phyloP scores from a whole-genome alignment of 331 rosid species.

The Prunus yedoensis region DNA sequence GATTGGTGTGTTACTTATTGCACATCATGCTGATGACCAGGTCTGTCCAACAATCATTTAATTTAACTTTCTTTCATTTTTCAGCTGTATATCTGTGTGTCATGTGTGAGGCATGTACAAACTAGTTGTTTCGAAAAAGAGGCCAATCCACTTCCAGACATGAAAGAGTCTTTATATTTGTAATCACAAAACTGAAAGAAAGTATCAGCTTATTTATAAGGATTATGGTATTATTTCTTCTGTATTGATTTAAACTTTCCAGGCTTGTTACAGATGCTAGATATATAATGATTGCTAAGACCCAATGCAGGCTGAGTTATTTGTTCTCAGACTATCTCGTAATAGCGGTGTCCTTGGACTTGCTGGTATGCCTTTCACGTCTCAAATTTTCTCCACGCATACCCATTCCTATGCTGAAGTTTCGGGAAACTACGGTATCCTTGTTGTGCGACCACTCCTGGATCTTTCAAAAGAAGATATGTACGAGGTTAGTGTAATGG shows the following conservation, averaged over 20 bases:
- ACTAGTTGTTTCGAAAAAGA: constrained; percentile 6
- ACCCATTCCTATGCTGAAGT: constrained; percentile 29
- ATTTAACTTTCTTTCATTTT: not conserved
- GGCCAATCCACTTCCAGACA: constrained; percentile 16
- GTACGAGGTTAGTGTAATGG: constrained; percentile 63
- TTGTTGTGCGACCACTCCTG: constrained; percentile 88
- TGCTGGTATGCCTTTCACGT: constrained; percentile 89
- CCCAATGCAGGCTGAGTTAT: constrained; percentile 93
- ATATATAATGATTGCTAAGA: constrained; percentile 50
- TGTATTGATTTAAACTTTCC: constrained; percentile 28
- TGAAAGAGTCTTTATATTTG: not conserved
- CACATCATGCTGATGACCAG: constrained; percentile 99
- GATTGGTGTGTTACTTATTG: constrained; percentile 69
- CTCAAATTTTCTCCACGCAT: constrained; percentile 71
- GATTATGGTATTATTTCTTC: constrained; percentile 14
- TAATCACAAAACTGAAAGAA: constrained; percentile 11
- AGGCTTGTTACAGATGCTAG: constrained; percentile 43
- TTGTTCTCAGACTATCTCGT: constrained; percentile 90
- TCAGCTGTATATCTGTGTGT: constrained; percentile 7
- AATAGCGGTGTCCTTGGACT: constrained; percentile 96
- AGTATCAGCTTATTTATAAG: constrained; percentile 17
- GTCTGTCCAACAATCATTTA: constrained; percentile 32
- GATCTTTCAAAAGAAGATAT: constrained; percentile 82
- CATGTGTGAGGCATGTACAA: constrained; percentile 5
- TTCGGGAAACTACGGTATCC: constrained; percentile 49